These are phyloP conservation scores for Coprinellus micaceus DNA, from an alignment of 768 basidiomycete species.

Conservation along the genomic window DNA sequence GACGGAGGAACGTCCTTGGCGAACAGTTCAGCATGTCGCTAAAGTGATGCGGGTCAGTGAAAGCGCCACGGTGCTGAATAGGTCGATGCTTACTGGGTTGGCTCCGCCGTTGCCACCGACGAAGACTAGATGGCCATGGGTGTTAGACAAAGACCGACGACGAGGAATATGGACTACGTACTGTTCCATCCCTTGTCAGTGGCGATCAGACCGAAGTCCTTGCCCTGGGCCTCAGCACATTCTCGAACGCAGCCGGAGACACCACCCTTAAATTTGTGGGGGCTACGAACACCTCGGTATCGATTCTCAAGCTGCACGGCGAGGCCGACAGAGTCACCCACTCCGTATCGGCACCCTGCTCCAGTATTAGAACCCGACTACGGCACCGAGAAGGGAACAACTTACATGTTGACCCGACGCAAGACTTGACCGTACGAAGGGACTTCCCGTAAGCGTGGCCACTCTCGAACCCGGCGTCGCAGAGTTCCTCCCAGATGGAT, in stretches of 20 bases:
- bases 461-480: constrained; percentile 66
- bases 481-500: constrained; percentile 61
- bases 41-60: constrained; percentile 23
- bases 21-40: constrained; percentile 60
- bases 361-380: neutral
- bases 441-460: constrained; percentile 73
- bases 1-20: constrained; percentile 62
- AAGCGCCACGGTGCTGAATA: too few relatives aligned
- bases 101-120: constrained; percentile 71
- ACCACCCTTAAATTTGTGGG: constrained; percentile 77
- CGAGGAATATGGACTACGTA: constrained; percentile 14
- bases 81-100: constrained; percentile 31
- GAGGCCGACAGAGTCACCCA: constrained; percentile 73
- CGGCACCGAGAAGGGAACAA: neutral
- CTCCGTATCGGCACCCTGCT: constrained; percentile 60
- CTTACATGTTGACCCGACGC: constrained; percentile 62
- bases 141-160: neutral
- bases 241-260: constrained; percentile 73
- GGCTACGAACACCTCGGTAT: constrained; percentile 64
- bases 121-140: constrained; percentile 39
- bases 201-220: constrained; percentile 74
- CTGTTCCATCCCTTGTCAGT: constrained; percentile 79
- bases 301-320: constrained; percentile 70
- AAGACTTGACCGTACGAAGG: constrained; percentile 72
- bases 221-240: constrained; percentile 69